Conservation (phyloP, 2,329 filamentous ascomycete species). For the Ascochyta fabae region DNA sequence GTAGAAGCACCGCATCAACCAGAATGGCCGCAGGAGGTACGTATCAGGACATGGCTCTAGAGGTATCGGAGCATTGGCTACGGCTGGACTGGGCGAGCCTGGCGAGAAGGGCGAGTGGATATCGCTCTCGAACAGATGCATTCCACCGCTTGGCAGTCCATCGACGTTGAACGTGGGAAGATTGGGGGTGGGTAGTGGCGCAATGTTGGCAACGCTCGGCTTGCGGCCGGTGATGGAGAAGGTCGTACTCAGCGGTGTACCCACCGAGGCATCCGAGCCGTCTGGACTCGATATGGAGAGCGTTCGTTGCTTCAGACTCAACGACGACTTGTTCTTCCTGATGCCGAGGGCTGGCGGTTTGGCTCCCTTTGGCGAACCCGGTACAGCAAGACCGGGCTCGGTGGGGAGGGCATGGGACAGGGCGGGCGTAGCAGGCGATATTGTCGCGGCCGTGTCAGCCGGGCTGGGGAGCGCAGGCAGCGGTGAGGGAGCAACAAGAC, state of each 20-base stretch:
- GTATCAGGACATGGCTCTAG: slow-evolving; percentile 93
- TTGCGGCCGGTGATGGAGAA: slow-evolving; percentile 61
- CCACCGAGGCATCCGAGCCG: slow-evolving; percentile 71
- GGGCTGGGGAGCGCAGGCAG: slow-evolving; percentile 49
- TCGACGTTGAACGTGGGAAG: slow-evolving; percentile 65
- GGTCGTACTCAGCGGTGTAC: slow-evolving; percentile 74
- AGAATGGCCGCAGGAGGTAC: slow-evolving; percentile 90
- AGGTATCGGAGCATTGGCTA: slow-evolving; percentile 71
- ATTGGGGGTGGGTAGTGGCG: slow-evolving; percentile 72
- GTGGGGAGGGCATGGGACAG: slow-evolving; percentile 51
- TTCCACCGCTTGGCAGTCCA: slow-evolving; percentile 67
- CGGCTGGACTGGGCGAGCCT: slow-evolving; percentile 69
- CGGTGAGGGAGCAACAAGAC: slow-evolving; percentile 41
- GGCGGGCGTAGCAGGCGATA: slow-evolving; percentile 47
- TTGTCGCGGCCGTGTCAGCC: slow-evolving; percentile 51
- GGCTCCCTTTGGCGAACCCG: slow-evolving; percentile 45
- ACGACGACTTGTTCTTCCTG: slow-evolving; percentile 59
- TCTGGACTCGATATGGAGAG: slow-evolving; percentile 69
- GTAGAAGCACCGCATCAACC: slow-evolving; percentile 94
- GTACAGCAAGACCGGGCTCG: slow-evolving; percentile 48
- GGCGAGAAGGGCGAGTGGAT: slow-evolving; percentile 72
- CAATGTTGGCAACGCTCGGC: slow-evolving; percentile 63
- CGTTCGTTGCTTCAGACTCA: slow-evolving; percentile 76
- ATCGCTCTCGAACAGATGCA: slow-evolving; percentile 83
- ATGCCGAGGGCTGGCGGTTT: slow-evolving; percentile 44